A percentile compares a stretch with the other conserved stretches of the same genome.
These are phyloP conservation scores for Peltaster fructicola DNA, from an alignment of 2,329 filamentous ascomycete genomes.

Conservation along the genomic window DNA sequence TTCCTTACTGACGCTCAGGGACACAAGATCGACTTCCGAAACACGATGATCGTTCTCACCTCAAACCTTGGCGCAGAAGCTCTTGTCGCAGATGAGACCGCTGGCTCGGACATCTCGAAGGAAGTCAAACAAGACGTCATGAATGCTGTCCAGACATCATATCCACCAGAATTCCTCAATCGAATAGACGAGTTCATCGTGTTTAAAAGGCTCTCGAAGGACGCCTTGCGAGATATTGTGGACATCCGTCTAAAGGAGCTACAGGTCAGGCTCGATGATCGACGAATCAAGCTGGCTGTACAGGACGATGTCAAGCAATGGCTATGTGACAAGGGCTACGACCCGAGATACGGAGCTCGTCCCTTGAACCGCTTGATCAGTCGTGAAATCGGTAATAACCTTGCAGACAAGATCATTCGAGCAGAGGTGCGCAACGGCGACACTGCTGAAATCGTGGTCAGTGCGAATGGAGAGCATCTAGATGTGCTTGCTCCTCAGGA, in stretches of 20 bases:
- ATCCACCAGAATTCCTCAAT: slow-evolving; percentile 91
- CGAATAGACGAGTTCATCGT: slow-evolving; percentile 93
- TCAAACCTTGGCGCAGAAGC: slow-evolving; percentile 90
- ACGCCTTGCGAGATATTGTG: slow-evolving; percentile 76
- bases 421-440: slow-evolving; percentile 65
- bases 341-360: slow-evolving; percentile 76
- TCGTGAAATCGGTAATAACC: slow-evolving; percentile 71
- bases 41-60: slow-evolving; percentile 90
- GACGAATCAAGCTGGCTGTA: slow-evolving; percentile 61
- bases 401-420: slow-evolving; percentile 83
- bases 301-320: slow-evolving; percentile 58
- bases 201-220: slow-evolving; percentile 68
- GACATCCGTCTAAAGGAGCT: slow-evolving; percentile 80
- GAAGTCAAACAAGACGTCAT: slow-evolving; percentile 66
- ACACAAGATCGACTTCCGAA: slow-evolving; percentile 90
- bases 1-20: slow-evolving; percentile 91
- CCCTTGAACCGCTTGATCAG: slow-evolving; percentile 82
- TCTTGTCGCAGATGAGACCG: slow-evolving; percentile 40
- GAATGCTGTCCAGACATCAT: slow-evolving; percentile 57
- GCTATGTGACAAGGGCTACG: slow-evolving; percentile 80
- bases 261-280: slow-evolving; percentile 65
- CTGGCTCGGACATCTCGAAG: slow-evolving; percentile 38
- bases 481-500: slow-evolving; percentile 10
- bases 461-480: slow-evolving; percentile 32
- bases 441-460: slow-evolving; percentile 51